These are phyloP conservation scores for Suillus ampliporus DNA, from an alignment of 768 basidiomycete species.

Conservation along the genomic window DNA sequence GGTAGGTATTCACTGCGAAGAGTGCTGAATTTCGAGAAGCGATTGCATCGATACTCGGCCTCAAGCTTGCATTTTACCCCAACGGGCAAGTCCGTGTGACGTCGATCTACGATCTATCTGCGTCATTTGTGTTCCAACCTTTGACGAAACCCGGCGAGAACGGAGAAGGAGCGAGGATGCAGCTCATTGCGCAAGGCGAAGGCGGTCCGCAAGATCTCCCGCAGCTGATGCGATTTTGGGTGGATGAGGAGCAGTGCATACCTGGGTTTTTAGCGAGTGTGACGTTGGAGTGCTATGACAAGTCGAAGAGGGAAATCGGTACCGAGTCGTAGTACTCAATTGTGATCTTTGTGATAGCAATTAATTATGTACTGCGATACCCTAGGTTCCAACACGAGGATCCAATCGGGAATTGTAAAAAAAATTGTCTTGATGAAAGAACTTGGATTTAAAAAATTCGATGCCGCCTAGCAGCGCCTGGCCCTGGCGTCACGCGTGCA, in stretches of 20 bases:
- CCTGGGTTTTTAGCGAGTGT: slow-evolving; percentile 90
- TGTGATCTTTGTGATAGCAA: not conserved
- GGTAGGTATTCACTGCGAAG: slow-evolving; percentile 82
- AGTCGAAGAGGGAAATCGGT: slow-evolving; percentile 52
- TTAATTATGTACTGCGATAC: not conserved
- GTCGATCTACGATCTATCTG: slow-evolving; percentile 85
- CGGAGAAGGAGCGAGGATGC: slow-evolving; percentile 60
- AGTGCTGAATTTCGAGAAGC: slow-evolving; percentile 91
- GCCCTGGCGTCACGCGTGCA: no score
- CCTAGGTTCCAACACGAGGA: slow-evolving; percentile 2
- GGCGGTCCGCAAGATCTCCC: slow-evolving; percentile 77
- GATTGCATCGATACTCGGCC: slow-evolving; percentile 86
- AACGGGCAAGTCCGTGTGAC: slow-evolving; percentile 91
- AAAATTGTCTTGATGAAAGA: not conserved
- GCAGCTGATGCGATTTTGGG: slow-evolving; percentile 84
- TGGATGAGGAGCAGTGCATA: slow-evolving; percentile 83
- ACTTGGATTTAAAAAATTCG: not conserved
- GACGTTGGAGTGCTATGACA: slow-evolving; percentile 87
- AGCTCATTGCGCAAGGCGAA: slow-evolving; percentile 75
- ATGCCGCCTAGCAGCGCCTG: not conserved
- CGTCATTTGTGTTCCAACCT: slow-evolving; percentile 88
- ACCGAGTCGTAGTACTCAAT: not conserved
- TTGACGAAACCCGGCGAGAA: slow-evolving; percentile 42
- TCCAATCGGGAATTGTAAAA: slow-evolving; percentile 7
- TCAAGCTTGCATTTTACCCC: slow-evolving; percentile 90